Conservation (phyloP, 108 stramenopile species). For the Nitzschia sp. region DNA sequence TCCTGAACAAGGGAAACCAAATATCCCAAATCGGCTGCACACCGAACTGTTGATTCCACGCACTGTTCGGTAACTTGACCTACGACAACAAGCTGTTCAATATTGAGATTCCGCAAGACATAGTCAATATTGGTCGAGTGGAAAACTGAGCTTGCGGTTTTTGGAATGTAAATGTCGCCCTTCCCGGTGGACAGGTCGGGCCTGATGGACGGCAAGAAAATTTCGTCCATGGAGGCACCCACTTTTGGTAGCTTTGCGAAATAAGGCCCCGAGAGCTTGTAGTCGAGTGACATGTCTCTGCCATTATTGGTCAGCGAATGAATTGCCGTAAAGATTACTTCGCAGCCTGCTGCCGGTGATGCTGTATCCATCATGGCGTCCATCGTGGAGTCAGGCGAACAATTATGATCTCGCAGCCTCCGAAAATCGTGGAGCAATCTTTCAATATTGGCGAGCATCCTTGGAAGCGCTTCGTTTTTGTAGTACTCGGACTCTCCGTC, state of each 20-base stretch:
- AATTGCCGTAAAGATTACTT: conserved; percentile 75
- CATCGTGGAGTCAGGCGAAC: not conserved
- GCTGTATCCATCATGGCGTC: not conserved
- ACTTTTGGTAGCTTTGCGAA: conserved; percentile 43
- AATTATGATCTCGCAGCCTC: conserved; percentile 40
- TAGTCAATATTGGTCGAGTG: conserved; percentile 69
- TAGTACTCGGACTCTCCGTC: conserved; percentile 33
- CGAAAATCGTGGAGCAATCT: conserved; percentile 45
- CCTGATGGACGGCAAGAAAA: conserved; percentile 36
- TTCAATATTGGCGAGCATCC: conserved; percentile 52
- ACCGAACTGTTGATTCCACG: conserved; percentile 72
- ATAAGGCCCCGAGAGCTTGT: conserved; percentile 66
- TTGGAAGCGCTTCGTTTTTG: conserved; percentile 41
- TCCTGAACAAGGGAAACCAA: conserved; percentile 74
- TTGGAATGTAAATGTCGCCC: conserved; percentile 63
- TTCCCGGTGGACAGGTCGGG: conserved; percentile 20
- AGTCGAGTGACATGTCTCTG: conserved; percentile 66
- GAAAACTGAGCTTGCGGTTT: conserved; percentile 77
- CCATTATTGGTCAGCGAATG: conserved; percentile 62
- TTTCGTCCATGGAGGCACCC: conserved; percentile 35
- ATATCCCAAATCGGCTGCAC: conserved; percentile 79
- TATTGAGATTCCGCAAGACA: conserved; percentile 55
- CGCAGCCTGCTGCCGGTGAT: conserved; percentile 34
- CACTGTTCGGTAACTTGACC: conserved; percentile 84
- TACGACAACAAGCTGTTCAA: conserved; percentile 66